Conservation (phyloP, 495 filamentous ascomycete species). For the Friedmanniomyces simplex region DNA sequence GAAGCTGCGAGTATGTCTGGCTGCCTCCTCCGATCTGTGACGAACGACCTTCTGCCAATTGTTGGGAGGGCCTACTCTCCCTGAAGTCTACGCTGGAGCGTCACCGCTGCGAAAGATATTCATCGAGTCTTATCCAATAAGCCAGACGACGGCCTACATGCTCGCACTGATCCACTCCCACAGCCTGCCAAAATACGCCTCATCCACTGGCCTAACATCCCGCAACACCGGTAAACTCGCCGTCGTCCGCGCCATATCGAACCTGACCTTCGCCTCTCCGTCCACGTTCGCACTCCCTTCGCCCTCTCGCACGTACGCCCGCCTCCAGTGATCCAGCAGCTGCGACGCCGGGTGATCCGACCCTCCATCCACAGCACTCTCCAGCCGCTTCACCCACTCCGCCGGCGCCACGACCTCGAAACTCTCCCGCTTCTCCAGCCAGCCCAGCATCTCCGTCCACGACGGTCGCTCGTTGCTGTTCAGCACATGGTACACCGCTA, state of each 20-base stretch:
- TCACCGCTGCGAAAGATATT: too few species aligned
- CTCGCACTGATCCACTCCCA: slow-evolving; percentile 37
- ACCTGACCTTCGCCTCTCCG: slow-evolving; percentile 17
- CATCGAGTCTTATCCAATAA: too few species aligned
- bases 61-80: too few species aligned
- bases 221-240: slow-evolving; percentile 27
- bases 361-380: slow-evolving; percentile 21
- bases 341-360: slow-evolving; percentile 33
- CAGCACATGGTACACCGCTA: slow-evolving; percentile 39
- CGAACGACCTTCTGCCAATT: too few species aligned
- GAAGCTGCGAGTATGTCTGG: neutral
- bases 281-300: slow-evolving; percentile 3
- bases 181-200: slow-evolving; percentile 34
- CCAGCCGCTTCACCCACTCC: slow-evolving; percentile 37
- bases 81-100: too few species aligned
- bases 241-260: slow-evolving; percentile 30
- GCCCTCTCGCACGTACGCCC: slow-evolving; percentile 23
- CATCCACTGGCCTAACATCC: slow-evolving; percentile 30
- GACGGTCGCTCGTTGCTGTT: slow-evolving; percentile 35
- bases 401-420: slow-evolving; percentile 33
- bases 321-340: slow-evolving; percentile 40
- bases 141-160: slow-evolving; percentile 4
- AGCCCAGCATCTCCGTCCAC: slow-evolving; percentile 39
- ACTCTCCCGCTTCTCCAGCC: slow-evolving; percentile 27
- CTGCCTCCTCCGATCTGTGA: too few species aligned